Evolutionary conservation across 2,329 filamentous ascomycete genomes (phyloP).

Genomic region (Colletotrichum endophyticum): DNA sequence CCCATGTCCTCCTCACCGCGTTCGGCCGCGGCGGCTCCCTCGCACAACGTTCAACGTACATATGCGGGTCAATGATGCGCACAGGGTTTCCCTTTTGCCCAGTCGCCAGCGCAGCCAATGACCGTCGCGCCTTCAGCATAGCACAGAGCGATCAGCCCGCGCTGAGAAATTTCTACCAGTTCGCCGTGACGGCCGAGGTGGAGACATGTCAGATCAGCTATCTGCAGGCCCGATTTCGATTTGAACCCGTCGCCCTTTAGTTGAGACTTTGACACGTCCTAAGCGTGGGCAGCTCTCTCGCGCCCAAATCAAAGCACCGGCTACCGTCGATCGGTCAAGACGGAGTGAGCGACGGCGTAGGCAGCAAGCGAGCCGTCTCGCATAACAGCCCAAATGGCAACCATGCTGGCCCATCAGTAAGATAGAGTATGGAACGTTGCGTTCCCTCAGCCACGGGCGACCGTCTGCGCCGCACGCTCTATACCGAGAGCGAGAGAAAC

Average conservation of each 20-base stretch:
- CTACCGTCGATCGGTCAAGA: neutral
- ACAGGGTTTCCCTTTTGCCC: conserved; percentile 12
- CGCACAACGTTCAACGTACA: conserved; percentile 11
- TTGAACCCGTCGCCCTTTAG: neutral
- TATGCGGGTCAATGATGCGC: conserved; percentile 21
- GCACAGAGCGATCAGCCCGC: neutral
- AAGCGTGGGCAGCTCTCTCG: neutral
- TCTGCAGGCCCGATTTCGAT: conserved; percentile 13
- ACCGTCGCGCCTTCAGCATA: neutral
- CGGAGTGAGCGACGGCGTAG: neutral
- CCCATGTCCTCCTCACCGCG: neutral
- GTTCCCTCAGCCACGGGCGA: neutral
- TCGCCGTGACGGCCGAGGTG: conserved; percentile 1
- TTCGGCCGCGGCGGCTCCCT: conserved; percentile 3
- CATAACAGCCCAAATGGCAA: neutral
- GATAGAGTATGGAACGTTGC: conserved; percentile 16
- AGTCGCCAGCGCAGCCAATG: conserved; percentile 4
- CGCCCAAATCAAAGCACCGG: neutral
- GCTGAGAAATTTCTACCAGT: neutral
- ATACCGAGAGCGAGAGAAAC: neutral
- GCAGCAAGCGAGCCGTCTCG: neutral
- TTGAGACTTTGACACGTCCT: neutral
- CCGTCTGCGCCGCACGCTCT: neutral
- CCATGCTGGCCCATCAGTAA: neutral
- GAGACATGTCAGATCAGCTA: conserved; percentile 13